Evolutionary conservation across 164 flowering plant species (phyloP).

Genomic region (Akebia trifoliata): DNA sequence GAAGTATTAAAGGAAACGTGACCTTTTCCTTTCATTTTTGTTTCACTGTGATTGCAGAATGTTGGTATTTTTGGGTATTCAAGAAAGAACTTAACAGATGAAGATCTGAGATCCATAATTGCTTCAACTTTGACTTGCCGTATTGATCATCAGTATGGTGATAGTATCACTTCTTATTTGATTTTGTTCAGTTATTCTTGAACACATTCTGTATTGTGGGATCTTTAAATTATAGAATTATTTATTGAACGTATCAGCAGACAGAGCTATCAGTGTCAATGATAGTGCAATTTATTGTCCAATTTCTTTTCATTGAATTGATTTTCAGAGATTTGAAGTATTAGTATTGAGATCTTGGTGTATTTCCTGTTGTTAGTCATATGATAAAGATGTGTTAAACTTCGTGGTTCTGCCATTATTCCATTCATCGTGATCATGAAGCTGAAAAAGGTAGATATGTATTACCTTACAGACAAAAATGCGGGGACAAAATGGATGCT

Average conservation of each 20-base stretch:
- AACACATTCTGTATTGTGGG: background rate
- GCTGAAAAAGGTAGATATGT: background rate
- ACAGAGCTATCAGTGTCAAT: no score
- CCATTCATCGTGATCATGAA: slow-evolving; percentile 5
- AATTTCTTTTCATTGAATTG: no score
- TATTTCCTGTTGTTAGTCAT: slow-evolving; percentile 2
- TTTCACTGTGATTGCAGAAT: slow-evolving; percentile 38
- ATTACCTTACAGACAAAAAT: slow-evolving; percentile 37
- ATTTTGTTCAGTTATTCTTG: background rate
- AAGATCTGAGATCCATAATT: slow-evolving; percentile 47
- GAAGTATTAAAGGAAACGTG: background rate
- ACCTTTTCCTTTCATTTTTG: background rate
- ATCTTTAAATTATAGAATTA: slow-evolving; percentile 2
- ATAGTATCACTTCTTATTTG: slow-evolving; percentile 2
- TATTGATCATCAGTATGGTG: slow-evolving; percentile 56
- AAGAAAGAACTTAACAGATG: slow-evolving; percentile 52
- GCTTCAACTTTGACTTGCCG: slow-evolving; percentile 59
- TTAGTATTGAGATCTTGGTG: background rate
- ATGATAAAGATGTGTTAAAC: background rate
- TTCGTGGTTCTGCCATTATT: slow-evolving; percentile 1
- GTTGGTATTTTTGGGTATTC: slow-evolving; percentile 50
- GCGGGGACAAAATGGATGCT: slow-evolving; percentile 50
- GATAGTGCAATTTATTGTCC: no score
- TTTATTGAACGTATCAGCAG: no score
- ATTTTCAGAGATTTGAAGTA: background rate